Evolutionary conservation across 257 asterid genomes (phyloP).

Genomic region (Nicotiana paniculata): DNA sequence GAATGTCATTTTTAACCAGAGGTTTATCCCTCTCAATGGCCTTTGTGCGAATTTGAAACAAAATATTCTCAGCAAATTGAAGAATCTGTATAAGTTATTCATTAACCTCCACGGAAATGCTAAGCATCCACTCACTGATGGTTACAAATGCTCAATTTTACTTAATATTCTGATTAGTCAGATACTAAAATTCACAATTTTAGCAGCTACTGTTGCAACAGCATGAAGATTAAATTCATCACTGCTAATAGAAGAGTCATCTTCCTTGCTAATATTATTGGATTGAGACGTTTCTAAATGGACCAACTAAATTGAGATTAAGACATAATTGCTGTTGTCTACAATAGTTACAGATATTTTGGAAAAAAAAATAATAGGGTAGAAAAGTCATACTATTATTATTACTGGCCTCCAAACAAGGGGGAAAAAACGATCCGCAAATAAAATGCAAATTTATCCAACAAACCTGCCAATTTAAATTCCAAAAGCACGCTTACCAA

Average conservation of each 20-base stretch:
- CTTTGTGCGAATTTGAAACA: too few species aligned
- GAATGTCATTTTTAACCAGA: too few species aligned
- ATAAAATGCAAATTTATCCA: not conserved
- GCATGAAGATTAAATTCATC: not conserved
- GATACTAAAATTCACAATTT: not conserved
- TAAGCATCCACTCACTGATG: not conserved
- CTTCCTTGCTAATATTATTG: too few species aligned
- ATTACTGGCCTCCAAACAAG: too few species aligned
- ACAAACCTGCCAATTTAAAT: not conserved
- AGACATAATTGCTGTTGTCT: not conserved
- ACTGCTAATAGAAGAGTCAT: not conserved
- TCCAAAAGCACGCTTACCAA: conserved; percentile 26
- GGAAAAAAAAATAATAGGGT: too few species aligned
- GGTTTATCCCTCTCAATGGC: too few species aligned
- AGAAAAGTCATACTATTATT: too few species aligned
- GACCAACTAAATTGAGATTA: not conserved
- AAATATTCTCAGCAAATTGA: not conserved
- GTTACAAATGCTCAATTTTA: not conserved
- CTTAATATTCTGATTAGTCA: not conserved
- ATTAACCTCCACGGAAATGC: not conserved
- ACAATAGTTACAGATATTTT: not conserved
- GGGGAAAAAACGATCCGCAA: not conserved
- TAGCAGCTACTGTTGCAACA: not conserved
- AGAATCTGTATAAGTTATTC: not conserved
- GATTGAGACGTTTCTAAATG: not conserved